Conservation (phyloP, 148 eudicot genomes). For the Cornus controversa region DNA sequence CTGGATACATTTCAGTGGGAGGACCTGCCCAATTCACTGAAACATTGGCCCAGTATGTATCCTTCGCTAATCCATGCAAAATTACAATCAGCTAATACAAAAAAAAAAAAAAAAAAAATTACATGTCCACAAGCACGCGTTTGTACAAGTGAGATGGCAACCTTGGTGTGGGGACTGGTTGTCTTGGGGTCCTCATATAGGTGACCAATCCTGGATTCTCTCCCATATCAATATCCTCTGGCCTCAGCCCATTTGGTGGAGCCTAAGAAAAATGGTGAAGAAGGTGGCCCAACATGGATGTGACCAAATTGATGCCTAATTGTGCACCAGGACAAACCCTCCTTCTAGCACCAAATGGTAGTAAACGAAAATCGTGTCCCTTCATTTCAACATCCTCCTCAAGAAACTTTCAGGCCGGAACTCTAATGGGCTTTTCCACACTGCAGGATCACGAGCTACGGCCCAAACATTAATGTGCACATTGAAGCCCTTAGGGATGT, state of each 20-base stretch:
- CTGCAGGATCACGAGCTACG: too few relatives aligned
- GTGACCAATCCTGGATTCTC: slow-evolving; percentile 26
- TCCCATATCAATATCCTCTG: slow-evolving; percentile 29
- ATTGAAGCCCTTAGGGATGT: too few relatives aligned
- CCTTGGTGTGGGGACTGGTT: slow-evolving; percentile 16
- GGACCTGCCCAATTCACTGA: neutral
- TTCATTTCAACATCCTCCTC: slow-evolving; percentile 32
- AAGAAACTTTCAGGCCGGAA: too few relatives aligned
- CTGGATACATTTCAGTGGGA: neutral
- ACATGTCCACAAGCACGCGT: too few relatives aligned
- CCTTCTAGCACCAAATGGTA: slow-evolving; percentile 37
- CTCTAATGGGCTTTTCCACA: too few relatives aligned
- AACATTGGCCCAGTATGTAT: neutral
- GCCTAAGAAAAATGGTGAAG: too few relatives aligned
- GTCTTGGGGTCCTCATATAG: slow-evolving; percentile 25
- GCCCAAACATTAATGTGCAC: too few relatives aligned
- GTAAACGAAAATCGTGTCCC: slow-evolving; percentile 29
- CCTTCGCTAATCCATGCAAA: too few relatives aligned
- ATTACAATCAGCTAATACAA: neutral
- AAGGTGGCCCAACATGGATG: too few relatives aligned
- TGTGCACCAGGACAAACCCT: slow-evolving; percentile 31
- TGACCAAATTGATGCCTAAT: too few relatives aligned
- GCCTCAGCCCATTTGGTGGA: slow-evolving; percentile 17
- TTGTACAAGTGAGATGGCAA: too few relatives aligned
- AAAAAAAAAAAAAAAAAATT: too few relatives aligned